These are phyloP conservation scores for Atalantia buxifolia DNA, from an alignment of 345 rosid genomes.

Conservation along the genomic window DNA sequence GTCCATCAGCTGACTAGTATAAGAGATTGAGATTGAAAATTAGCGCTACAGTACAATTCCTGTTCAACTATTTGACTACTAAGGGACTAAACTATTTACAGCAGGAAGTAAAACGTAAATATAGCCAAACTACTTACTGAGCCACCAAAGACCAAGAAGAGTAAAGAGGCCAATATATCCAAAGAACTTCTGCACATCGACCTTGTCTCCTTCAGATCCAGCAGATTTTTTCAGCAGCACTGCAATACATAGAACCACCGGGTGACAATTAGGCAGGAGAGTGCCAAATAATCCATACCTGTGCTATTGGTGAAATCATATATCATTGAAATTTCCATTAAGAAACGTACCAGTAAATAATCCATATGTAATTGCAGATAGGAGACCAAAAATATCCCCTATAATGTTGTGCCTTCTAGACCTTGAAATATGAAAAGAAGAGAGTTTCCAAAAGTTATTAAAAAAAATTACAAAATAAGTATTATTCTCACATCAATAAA, in stretches of 20 bases:
- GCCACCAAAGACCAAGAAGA: conserved; percentile 70
- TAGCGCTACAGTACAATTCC: background rate
- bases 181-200: conserved; percentile 51
- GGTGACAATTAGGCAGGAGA: background rate
- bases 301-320: background rate
- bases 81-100: background rate
- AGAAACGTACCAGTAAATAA: conserved; percentile 50
- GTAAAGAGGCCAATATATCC: conserved; percentile 63
- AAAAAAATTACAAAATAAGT: background rate
- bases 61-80: background rate
- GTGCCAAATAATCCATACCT: background rate
- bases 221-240: conserved; percentile 56
- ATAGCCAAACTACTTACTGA: conserved; percentile 33
- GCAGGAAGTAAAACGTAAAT: background rate
- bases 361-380: conserved; percentile 53
- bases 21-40: background rate
- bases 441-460: conserved; percentile 1
- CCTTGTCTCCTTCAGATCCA: conserved; percentile 53
- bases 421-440: conserved; percentile 25
- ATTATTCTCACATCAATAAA: background rate
- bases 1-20: background rate
- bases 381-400: conserved; percentile 54
- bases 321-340: background rate
- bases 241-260: conserved; percentile 19
- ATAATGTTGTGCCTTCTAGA: conserved; percentile 36